Evolutionary conservation across 2,329 filamentous ascomycete species (phyloP), one percentile per base, ranked within the genome.

Genomic region (Microsporum ferrugineum): DNA sequence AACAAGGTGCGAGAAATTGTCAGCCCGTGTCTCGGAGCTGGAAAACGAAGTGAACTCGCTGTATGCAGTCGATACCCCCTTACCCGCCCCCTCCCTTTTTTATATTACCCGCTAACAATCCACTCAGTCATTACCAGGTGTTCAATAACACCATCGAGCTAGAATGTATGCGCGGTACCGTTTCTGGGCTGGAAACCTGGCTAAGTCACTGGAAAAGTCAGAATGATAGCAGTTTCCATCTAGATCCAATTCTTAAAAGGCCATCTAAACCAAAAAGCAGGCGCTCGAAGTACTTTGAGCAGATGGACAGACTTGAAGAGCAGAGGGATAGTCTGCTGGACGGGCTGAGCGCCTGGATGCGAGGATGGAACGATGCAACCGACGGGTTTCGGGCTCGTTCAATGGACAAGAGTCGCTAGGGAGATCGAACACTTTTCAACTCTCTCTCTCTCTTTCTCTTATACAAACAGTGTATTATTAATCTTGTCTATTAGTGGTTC

Each of bases 11-110:
- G 80, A 86, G 68, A 77, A 76, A 41, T 79, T 84, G 58, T 79
- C 81, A 47, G 76, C 83, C 64, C 80, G 80, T 59, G 83, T 87
- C 61, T 76, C 83, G 29, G 80, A 82, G 62, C 76, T 88, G 12
- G 83, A 87, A 66, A 78, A 78, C 41, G 80, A 82, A 49, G 76
- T 87, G 49, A 68, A 76, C 45, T 79, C 84, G 63, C 75, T 88
- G 81, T 86, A 71, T 36, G 51, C 36, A 36, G n/a, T 27, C 31
- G 12, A 23, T 55, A 17, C 31, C 45, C 4, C 58, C 45, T 53
- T 43, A n/a, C 17, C 39, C n/a, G 39, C 14, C 39, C 39, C 14
- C 17, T n/a, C 14, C 31, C 8, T 17, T 55, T n/a, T 3, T 7
- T 5, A 38, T n/a, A 27, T 36, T 33, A 14, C 14, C 8, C 36